These are phyloP conservation scores for Sarcodon sp. DNA, from an alignment of 768 basidiomycete species.

Conservation along the genomic window DNA sequence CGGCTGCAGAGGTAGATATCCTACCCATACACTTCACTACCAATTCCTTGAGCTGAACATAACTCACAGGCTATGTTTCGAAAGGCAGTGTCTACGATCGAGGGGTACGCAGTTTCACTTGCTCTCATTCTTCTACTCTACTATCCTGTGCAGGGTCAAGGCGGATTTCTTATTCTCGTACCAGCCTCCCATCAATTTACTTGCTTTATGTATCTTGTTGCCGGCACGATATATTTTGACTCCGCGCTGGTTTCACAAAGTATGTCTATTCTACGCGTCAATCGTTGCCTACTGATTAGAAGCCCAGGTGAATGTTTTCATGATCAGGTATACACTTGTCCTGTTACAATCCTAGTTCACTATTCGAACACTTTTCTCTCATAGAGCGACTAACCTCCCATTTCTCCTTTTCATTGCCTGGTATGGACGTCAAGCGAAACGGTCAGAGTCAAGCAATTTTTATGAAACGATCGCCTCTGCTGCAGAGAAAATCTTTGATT, in stretches of 20 bases:
- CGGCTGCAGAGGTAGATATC: slow-evolving; percentile 65
- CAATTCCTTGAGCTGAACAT: slow-evolving; percentile 1
- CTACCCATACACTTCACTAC: background rate
- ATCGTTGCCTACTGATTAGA: slow-evolving; percentile 7
- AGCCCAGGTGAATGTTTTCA: slow-evolving; percentile 68
- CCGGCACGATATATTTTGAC: slow-evolving; percentile 77
- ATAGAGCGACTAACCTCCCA: slow-evolving; percentile 73
- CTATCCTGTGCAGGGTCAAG: slow-evolving; percentile 41
- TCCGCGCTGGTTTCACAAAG: slow-evolving; percentile 98
- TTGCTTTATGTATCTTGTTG: slow-evolving; percentile 79
- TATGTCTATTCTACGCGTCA: slow-evolving; percentile 15
- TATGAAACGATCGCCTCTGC: slow-evolving; percentile 60
- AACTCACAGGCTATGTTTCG: slow-evolving; percentile 83
- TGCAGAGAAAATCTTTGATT: slow-evolving; percentile 60
- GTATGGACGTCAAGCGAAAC: slow-evolving; percentile 80
- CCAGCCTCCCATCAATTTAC: slow-evolving; percentile 83
- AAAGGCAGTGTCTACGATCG: slow-evolving; percentile 86
- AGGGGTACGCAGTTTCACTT: slow-evolving; percentile 43
- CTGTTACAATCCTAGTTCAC: background rate
- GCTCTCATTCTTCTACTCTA: background rate
- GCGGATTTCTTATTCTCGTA: slow-evolving; percentile 91
- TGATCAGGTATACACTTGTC: slow-evolving; percentile 48
- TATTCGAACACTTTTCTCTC: background rate
- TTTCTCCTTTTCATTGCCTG: slow-evolving; percentile 67
- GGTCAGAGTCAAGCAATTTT: slow-evolving; percentile 47